Conservation (phyloP, 495 filamentous ascomycete genomes). For the Cudoniella acicularis region DNA sequence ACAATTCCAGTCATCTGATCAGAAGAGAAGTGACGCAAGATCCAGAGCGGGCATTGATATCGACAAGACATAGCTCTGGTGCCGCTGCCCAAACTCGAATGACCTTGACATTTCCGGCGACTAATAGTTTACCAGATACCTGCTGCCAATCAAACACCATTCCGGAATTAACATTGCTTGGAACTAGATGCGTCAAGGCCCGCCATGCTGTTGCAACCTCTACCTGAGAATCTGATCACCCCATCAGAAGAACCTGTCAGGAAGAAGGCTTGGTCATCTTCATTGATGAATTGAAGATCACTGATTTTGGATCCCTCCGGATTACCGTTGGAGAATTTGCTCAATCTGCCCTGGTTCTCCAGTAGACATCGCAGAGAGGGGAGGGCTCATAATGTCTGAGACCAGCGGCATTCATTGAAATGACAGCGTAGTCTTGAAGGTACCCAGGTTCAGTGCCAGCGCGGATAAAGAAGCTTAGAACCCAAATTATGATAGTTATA, state of each 20-base stretch:
- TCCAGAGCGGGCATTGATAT: conserved; percentile 92
- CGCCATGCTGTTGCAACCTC: conserved; percentile 92
- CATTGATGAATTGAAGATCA: conserved; percentile 94
- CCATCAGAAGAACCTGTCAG: conserved; percentile 96
- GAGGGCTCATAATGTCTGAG: no score
- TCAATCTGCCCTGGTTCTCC: conserved; percentile 65
- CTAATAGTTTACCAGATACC: conserved; percentile 84
- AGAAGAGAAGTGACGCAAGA: conserved; percentile 89
- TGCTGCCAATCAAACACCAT: conserved; percentile 99
- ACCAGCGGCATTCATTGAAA: no score
- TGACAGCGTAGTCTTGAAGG: no score
- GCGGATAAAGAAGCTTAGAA: no score
- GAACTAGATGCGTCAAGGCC: conserved; percentile 85
- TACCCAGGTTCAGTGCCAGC: no score
- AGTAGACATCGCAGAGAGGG: no score
- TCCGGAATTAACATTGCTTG: conserved; percentile 87
- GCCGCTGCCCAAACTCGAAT: conserved; percentile 95
- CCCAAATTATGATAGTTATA: no score
- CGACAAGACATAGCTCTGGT: conserved; percentile 85
- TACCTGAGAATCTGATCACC: conserved; percentile 82
- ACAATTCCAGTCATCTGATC: conserved; percentile 96
- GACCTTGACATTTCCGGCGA: conserved; percentile 93
- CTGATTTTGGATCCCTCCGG: conserved; percentile 90
- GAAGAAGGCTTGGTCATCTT: conserved; percentile 91
- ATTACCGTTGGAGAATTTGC: conserved; percentile 90